phyloP scores from a whole-genome alignment of 2,329 filamentous ascomycete genomes.

The Pseudophaeomoniella oleicola region DNA sequence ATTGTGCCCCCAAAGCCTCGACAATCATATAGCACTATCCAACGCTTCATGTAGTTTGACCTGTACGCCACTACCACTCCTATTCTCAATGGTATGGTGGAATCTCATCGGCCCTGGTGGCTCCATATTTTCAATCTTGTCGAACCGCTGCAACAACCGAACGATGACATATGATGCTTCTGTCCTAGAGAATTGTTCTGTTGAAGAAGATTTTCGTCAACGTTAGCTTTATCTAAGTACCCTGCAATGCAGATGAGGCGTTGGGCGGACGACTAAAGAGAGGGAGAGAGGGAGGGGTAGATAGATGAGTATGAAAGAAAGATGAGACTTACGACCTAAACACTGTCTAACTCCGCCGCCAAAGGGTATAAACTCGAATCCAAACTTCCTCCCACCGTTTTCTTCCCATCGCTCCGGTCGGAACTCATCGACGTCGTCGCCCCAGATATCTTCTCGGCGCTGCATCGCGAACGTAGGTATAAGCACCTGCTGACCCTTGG shows the following conservation, averaged over 20 bases:
- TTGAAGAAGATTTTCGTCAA: background rate
- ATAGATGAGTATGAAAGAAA: too few species aligned
- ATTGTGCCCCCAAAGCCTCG: too few species aligned
- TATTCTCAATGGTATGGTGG: background rate
- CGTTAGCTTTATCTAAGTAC: too few species aligned
- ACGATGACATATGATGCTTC: background rate
- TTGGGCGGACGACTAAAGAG: too few species aligned
- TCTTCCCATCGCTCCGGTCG: conserved; percentile 12
- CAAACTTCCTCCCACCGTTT: conserved; percentile 8
- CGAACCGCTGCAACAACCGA: background rate
- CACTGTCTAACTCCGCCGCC: conserved; percentile 14
- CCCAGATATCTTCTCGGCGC: conserved; percentile 18
- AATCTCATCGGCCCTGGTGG: background rate
- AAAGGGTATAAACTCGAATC: conserved; percentile 14
- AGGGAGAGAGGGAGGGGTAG: too few species aligned
- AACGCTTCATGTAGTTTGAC: too few species aligned
- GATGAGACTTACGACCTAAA: conserved; percentile 9
- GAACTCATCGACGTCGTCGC: conserved; percentile 6
- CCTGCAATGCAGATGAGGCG: too few species aligned
- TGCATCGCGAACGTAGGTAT: conserved; percentile 21
- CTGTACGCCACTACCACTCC: background rate
- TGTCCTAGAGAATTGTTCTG: background rate
- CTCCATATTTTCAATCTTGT: background rate
- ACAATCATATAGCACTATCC: too few species aligned
- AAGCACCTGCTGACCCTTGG: conserved; percentile 14